Conservation (phyloP, 1,284 basidiomycete genomes). For the Phylloboletellus chloephorus region DNA sequence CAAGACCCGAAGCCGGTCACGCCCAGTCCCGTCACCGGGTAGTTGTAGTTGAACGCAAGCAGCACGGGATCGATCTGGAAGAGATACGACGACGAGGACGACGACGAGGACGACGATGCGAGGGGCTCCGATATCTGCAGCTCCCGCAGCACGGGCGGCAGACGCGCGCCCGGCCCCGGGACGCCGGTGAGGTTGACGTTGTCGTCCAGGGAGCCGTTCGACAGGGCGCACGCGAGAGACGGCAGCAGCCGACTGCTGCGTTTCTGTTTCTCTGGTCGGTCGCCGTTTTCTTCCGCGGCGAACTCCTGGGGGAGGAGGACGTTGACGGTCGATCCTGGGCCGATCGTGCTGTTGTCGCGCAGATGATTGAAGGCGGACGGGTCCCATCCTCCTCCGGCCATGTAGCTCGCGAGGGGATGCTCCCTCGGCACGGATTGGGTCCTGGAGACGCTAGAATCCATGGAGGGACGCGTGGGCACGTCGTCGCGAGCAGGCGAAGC, state of each 20-base stretch:
- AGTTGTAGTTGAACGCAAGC: conserved; percentile 18
- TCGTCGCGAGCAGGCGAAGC: background rate
- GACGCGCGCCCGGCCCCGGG: conserved; percentile 8
- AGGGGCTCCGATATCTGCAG: conserved; percentile 19
- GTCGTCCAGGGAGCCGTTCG: conserved; percentile 15
- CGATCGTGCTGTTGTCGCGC: too few species aligned
- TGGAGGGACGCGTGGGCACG: background rate
- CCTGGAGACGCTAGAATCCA: background rate
- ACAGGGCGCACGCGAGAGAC: conserved; percentile 18
- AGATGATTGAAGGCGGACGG: too few species aligned
- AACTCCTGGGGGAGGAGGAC: background rate
- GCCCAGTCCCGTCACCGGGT: conserved; percentile 3
- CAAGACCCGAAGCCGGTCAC: background rate
- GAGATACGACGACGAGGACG: conserved; percentile 1
- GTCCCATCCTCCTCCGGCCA: conserved; percentile 2
- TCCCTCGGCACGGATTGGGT: background rate
- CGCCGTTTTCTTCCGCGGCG: background rate
- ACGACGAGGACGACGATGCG: background rate
- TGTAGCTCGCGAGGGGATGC: background rate
- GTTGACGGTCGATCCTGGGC: background rate
- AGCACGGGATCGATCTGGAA: conserved; percentile 28
- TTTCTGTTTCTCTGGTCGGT: background rate
- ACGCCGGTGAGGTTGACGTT: conserved; percentile 9
- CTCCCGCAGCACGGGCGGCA: conserved; percentile 19
- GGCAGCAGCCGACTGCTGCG: conserved; percentile 14